Percentiles rank a stretch among this genome's conserved stretches.
phyloP scores from a whole-genome alignment of 768 basidiomycete species.

The Leucosporidium creatinivorum region DNA sequence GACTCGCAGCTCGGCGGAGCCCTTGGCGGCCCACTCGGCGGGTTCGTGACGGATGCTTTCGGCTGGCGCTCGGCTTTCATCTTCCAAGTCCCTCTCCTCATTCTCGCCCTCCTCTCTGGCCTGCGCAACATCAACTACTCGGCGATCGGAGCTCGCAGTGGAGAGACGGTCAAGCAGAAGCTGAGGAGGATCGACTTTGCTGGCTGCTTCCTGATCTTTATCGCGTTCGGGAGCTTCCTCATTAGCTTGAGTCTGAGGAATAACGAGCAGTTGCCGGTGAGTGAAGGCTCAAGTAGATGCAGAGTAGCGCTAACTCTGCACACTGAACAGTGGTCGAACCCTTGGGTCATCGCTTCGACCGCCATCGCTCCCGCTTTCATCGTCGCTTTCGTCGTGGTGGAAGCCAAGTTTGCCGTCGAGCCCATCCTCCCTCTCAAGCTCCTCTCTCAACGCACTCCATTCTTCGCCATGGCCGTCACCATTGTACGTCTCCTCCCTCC shows the following conservation, averaged over 20 bases:
- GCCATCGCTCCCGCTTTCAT: constrained; percentile 52
- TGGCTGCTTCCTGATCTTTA: constrained; percentile 49
- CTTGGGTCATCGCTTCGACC: constrained; percentile 59
- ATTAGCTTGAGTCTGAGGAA: constrained; percentile 39
- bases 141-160: constrained; percentile 45
- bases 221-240: constrained; percentile 57
- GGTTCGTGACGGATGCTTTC: constrained; percentile 19
- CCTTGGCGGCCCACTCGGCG: constrained; percentile 42
- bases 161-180: constrained; percentile 7
- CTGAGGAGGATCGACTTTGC: constrained; percentile 64
- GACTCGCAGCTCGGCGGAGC: constrained; percentile 49
- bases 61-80: constrained; percentile 69
- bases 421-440: constrained; percentile 64
- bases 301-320: too few species aligned
- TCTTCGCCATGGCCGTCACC: constrained; percentile 50
- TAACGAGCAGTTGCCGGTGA: constrained; percentile 45
- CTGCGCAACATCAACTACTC: constrained; percentile 67
- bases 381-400: constrained; percentile 62
- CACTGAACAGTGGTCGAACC: constrained; percentile 49
- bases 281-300: too few species aligned
- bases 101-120: constrained; percentile 63
- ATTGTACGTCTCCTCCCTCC: background rate
- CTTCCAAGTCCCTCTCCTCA: constrained; percentile 65
- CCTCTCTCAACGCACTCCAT: constrained; percentile 60
- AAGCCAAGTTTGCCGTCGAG: constrained; percentile 61